phyloP scores from a whole-genome alignment of 306 rosid species.

The Betula pendula region DNA sequence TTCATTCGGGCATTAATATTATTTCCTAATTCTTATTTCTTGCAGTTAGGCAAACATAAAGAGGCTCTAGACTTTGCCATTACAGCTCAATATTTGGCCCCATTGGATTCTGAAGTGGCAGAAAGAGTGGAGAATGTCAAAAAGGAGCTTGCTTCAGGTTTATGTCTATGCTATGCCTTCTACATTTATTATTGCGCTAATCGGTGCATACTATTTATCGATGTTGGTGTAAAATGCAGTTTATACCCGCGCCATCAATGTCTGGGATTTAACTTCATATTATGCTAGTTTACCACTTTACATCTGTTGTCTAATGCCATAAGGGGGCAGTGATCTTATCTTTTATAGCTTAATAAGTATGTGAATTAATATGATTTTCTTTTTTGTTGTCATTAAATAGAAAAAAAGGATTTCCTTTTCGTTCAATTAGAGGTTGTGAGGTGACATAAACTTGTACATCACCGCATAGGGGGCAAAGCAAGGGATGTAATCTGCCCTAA shows the following conservation, averaged over 20 bases:
- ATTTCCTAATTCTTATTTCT: conserved; percentile 28
- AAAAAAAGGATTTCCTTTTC: neutral
- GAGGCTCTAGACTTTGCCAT: conserved; percentile 84
- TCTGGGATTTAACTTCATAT: neutral
- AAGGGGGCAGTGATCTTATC: neutral
- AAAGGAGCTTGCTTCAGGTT: conserved; percentile 84
- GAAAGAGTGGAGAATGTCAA: conserved; percentile 68
- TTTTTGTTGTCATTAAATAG: neutral
- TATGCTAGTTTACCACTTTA: neutral
- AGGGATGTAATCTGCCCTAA: neutral
- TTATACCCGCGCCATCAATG: neutral
- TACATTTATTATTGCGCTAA: neutral
- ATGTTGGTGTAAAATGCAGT: neutral
- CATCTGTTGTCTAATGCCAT: neutral
- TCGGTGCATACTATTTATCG: neutral
- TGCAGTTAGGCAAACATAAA: conserved; percentile 81
- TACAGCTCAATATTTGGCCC: conserved; percentile 69
- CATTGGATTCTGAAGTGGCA: conserved; percentile 62
- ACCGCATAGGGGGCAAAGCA: neutral
- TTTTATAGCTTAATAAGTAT: neutral
- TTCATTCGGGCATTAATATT: conserved; percentile 11
- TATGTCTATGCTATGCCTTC: conserved; percentile 27
- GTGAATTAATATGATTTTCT: neutral
- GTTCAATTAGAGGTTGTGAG: neutral
- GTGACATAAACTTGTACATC: neutral